phyloP scores from a whole-genome alignment of 805 yeast genomes.

The Maudiozyma pseudohumilis region DNA sequence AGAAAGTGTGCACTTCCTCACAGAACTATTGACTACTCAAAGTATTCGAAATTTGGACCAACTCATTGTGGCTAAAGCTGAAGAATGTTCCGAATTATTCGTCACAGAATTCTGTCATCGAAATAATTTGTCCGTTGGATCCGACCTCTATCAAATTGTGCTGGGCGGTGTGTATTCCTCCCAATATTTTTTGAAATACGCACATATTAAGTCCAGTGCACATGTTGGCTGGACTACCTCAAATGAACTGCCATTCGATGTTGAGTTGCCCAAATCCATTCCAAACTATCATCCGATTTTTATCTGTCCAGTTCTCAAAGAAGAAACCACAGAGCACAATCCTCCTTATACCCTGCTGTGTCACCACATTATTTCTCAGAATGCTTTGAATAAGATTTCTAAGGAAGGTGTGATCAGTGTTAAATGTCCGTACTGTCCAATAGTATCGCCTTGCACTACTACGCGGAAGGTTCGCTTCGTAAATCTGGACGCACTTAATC shows the following conservation, averaged over 20 bases:
- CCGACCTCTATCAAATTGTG: slow-evolving; percentile 42
- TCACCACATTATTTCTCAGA: slow-evolving; percentile 51
- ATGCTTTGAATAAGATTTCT: slow-evolving; percentile 40
- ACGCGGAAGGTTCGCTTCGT: too few species aligned
- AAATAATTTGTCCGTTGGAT: slow-evolving; percentile 41
- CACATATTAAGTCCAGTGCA: slow-evolving; percentile 24
- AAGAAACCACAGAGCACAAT: slow-evolving; percentile 49
- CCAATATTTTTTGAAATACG: slow-evolving; percentile 43
- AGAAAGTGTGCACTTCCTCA: slow-evolving; percentile 35
- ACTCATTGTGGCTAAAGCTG: slow-evolving; percentile 17
- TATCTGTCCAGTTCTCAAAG: slow-evolving; percentile 63
- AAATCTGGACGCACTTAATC: neutral
- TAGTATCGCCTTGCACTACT: too few species aligned
- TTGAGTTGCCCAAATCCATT: slow-evolving; percentile 41
- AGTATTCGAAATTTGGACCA: slow-evolving; percentile 14
- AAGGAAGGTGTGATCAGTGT: slow-evolving; percentile 36
- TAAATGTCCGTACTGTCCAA: slow-evolving; percentile 69
- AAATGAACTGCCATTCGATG: slow-evolving; percentile 55
- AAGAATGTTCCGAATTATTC: slow-evolving; percentile 28
- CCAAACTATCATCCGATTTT: slow-evolving; percentile 52
- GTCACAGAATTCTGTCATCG: slow-evolving; percentile 41
- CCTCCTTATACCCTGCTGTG: slow-evolving; percentile 59
- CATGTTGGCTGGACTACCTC: slow-evolving; percentile 42
- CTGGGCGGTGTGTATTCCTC: slow-evolving; percentile 45
- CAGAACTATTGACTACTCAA: slow-evolving; percentile 25